Percentiles rank a stretch among this genome's conserved stretches.
Conservation (phyloP, 495 filamentous ascomycete genomes). For the Sordaria brevicollis region DNA sequence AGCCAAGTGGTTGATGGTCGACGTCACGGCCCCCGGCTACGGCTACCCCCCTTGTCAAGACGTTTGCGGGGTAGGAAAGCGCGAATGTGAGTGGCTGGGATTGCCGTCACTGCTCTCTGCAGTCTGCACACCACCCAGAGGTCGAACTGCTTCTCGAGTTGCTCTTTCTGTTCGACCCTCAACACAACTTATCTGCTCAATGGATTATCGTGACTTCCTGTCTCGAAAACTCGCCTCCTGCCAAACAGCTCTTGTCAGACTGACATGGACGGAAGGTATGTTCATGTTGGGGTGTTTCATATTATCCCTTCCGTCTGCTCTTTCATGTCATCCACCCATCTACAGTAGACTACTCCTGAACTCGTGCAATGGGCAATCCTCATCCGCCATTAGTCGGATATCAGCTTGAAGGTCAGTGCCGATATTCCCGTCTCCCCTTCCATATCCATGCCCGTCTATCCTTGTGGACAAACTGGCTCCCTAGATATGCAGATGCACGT, state of each 20-base stretch:
- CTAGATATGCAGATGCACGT: not conserved
- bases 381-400: not conserved
- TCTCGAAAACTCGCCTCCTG: not conserved
- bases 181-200: not conserved
- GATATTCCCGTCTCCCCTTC: not conserved
- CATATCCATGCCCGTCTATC: not conserved
- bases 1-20: conserved; percentile 8
- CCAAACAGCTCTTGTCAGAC: not conserved
- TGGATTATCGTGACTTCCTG: not conserved
- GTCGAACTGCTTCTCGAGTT: not conserved
- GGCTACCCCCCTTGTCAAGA: conserved; percentile 5
- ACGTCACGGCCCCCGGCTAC: conserved; percentile 17
- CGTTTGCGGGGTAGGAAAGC: conserved; percentile 17
- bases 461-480: not conserved
- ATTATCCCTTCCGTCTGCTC: not conserved
- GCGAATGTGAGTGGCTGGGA: not conserved
- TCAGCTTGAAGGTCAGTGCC: not conserved
- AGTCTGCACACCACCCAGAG: not conserved
- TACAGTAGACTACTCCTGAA: no score
- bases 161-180: not conserved
- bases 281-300: not conserved
- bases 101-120: not conserved
- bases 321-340: no score
- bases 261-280: not conserved
- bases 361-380: not conserved